Evolutionary conservation across 1,284 basidiomycete genomes (phyloP), one percentile per base, ranked within the genome.

Genomic region (Sporisorium exsertum): DNA sequence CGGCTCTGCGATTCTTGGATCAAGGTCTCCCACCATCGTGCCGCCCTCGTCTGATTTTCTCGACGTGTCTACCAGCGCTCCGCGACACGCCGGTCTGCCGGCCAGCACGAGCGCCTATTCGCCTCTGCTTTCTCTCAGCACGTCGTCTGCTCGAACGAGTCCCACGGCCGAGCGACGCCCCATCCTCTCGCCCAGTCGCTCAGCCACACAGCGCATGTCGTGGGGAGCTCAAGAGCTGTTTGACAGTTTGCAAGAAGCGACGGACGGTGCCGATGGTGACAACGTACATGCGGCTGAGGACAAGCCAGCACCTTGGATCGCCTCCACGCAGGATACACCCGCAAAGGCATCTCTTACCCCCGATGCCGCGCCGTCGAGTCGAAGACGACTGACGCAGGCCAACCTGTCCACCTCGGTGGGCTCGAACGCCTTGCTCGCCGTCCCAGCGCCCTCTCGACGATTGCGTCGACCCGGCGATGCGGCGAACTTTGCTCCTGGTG

Each of bases 251-350:
- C 50, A 55, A 26, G 72, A 67, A n/a, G n/a, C 65, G 1, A 24
- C 46, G 9, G 58, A 64, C 15, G 49, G 50, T 13, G 46, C 40
- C 32, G 40, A 33, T 13, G 45, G 18, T 42, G 42, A 52, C 45
- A 26, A 35, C 42, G 20, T 20, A 5, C 26, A 22, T 6, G 20
- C n/a, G 20, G 27, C 22, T 5, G 16, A 37, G 7, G 64, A 64
- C 64, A 64, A 71, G 45, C 80, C 79, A 22, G 80, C 80, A n/a
- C 78, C 78, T 10, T 81, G 79, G 78, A 81, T 80, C 52, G 67
- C 78, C 3, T 80, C 75, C 22, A 75, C 77, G 22, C 80, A 73
- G 54, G 79, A 81, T 29, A 67, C 59, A 7, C 61, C 57, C 33
- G 24, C 45, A n/a, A 50, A 33, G 16, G 15, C 49, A 10, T 64